These are phyloP conservation scores for Brassica napus DNA, from an alignment of 345 rosid genomes.

Conservation along the genomic window DNA sequence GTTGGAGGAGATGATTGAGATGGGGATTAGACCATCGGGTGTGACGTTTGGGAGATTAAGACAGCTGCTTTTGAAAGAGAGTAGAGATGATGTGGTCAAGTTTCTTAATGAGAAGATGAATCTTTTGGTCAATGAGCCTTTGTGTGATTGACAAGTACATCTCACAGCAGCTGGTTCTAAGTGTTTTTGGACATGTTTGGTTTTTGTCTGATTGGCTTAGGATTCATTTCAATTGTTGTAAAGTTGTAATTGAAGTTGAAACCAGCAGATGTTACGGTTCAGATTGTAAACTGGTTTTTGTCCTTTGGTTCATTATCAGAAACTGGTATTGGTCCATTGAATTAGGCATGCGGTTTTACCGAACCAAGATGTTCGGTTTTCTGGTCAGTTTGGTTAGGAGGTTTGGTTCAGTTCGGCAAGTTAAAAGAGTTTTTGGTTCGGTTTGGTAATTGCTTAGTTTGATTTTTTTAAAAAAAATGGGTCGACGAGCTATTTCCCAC, in stretches of 20 bases:
- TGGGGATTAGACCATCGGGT: slow-evolving; percentile 73
- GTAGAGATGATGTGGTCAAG: slow-evolving; percentile 80
- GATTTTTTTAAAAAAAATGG: too few relatives aligned
- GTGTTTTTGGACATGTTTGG: neutral
- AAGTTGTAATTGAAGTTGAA: slow-evolving; percentile 5
- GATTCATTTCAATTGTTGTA: slow-evolving; percentile 13
- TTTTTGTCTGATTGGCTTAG: neutral
- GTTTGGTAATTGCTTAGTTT: too few relatives aligned
- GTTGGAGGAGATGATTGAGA: slow-evolving; percentile 88
- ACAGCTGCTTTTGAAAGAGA: slow-evolving; percentile 75
- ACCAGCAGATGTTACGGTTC: neutral
- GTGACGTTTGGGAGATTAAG: slow-evolving; percentile 74
- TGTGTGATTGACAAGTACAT: slow-evolving; percentile 53
- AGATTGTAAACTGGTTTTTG: neutral
- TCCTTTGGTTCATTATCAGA: too few relatives aligned
- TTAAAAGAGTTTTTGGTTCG: too few relatives aligned
- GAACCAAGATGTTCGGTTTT: too few relatives aligned
- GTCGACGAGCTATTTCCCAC: too few relatives aligned
- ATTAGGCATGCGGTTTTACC: too few relatives aligned
- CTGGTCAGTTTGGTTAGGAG: too few relatives aligned
- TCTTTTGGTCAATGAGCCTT: slow-evolving; percentile 70
- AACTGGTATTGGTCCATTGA: too few relatives aligned
- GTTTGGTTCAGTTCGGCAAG: too few relatives aligned
- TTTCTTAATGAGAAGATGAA: slow-evolving; percentile 85
- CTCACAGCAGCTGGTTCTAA: neutral